Conservation (phyloP, 257 asterid genomes). For the Capsicum chinense region DNA sequence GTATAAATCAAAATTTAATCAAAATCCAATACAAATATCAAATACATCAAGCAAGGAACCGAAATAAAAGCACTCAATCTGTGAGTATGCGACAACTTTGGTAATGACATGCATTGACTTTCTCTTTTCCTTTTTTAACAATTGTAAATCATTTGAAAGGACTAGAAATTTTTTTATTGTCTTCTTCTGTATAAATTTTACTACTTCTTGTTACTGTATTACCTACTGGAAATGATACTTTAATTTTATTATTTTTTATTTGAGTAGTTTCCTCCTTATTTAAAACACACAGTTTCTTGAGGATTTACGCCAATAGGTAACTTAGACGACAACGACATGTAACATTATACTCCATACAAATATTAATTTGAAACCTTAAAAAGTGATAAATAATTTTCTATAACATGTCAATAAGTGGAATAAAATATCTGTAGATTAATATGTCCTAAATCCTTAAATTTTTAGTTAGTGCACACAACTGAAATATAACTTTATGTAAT, state of each 20-base stretch:
- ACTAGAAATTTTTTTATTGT: not conserved
- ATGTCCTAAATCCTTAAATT: not conserved
- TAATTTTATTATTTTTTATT: not conserved
- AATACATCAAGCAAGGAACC: not conserved
- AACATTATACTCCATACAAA: not conserved
- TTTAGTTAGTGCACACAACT: not conserved
- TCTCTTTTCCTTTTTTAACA: not conserved
- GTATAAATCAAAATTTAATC: not conserved
- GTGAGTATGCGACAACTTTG: not conserved
- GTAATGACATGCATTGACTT: not conserved
- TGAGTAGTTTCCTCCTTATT: not conserved
- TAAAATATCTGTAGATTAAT: not conserved
- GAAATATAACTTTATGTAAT: not conserved
- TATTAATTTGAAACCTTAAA: not conserved
- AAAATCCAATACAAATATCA: accelerated
- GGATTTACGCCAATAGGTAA: not conserved
- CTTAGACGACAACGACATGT: not conserved
- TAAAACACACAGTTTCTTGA: not conserved
- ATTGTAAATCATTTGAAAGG: not conserved
- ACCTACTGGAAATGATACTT: not conserved
- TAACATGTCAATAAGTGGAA: not conserved
- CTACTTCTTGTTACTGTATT: not conserved
- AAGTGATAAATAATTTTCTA: not conserved
- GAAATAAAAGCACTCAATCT: not conserved
- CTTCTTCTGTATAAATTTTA: not conserved